Percentiles rank a stretch among this genome's conserved stretches.
Conservation (phyloP, 2,329 filamentous ascomycete species). For the Metarhizium anisopliae region DNA sequence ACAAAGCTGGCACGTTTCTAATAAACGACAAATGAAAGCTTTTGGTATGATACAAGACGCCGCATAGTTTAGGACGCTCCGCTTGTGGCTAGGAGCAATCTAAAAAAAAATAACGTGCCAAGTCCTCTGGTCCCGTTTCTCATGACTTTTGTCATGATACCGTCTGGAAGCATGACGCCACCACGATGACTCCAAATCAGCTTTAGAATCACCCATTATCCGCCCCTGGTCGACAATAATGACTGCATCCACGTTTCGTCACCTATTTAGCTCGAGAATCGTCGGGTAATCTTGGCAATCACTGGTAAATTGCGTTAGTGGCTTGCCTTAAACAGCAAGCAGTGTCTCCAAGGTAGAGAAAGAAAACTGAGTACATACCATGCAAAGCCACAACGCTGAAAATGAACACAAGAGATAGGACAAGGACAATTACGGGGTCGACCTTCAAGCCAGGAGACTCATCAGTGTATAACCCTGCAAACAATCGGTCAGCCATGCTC, state of each 20-base stretch:
- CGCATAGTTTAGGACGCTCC: neutral
- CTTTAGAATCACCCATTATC: neutral
- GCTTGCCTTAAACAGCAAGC: neutral
- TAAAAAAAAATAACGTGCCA: neutral
- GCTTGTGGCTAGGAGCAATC: neutral
- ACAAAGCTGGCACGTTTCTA: neutral
- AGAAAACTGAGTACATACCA: conserved; percentile 12
- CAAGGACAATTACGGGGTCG: conserved; percentile 93
- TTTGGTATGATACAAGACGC: conserved; percentile 2
- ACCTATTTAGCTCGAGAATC: conserved; percentile 57
- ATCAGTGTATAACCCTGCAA: conserved; percentile 83
- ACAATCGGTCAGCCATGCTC: neutral
- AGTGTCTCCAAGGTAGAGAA: neutral
- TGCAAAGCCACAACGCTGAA: conserved; percentile 97
- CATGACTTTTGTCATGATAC: neutral
- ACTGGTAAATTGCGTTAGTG: conserved; percentile 43
- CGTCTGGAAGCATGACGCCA: neutral
- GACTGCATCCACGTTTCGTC: neutral
- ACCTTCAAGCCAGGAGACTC: conserved; percentile 97
- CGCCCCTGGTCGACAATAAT: neutral
- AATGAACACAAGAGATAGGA: conserved; percentile 95
- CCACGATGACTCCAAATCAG: neutral
- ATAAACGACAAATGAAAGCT: neutral
- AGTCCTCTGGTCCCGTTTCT: neutral
- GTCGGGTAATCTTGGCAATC: conserved; percentile 89